Base-by-base conservation (phyloP, 495 filamentous ascomycete genomes). In the Corynascus novoguineensis region DNA sequence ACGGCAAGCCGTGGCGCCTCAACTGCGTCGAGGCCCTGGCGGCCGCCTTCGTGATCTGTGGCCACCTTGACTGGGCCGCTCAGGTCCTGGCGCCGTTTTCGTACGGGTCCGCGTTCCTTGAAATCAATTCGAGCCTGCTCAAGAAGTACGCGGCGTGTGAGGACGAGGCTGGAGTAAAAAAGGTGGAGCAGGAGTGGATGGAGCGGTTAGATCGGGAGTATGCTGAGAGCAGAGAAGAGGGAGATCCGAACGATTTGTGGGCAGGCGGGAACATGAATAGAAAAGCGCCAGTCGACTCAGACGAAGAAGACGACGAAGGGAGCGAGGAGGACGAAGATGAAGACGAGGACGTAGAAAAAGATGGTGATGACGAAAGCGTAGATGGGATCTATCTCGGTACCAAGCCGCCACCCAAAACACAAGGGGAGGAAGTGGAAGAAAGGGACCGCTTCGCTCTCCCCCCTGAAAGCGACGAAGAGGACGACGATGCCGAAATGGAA, bases 21-120 rank as follows among this genome's bases (percentile, higher is more conserved):
- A 98, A 98, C 71, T 98, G 93, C 62, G 93, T 87, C 42, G 93
- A 98, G 73, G 93, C 93, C 5, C 75, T 98, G 44, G 95, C 92
- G 6, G 93, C 93, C 14, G 86, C 86, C 21, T 98, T 93, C 71
- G 86, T 78, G 60, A 98, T 98, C 59, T 96, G 92, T 64, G 90
- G 93, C 25, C 88, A 93, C 66, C 68, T 77, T 35, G 92, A 96
- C 25, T 98, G 93, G 93, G 92, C 93, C 0, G 82, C 85, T 53
- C 80, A 89, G 37, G 80, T 95, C 5, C 71, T 98, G 44, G 81
- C 83, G 55, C 86, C 86, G 17, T 98, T 98, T 66, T 85, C 84
- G 9, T 97, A 97, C 63, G 92, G 92, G 5, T 76, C 83, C 59
- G 83, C 89, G 0, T 97, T 97, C 62, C 62, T 97, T 25, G 83